Conservation (phyloP, 768 basidiomycete genomes). For the Gelatoporia subvermispora region DNA sequence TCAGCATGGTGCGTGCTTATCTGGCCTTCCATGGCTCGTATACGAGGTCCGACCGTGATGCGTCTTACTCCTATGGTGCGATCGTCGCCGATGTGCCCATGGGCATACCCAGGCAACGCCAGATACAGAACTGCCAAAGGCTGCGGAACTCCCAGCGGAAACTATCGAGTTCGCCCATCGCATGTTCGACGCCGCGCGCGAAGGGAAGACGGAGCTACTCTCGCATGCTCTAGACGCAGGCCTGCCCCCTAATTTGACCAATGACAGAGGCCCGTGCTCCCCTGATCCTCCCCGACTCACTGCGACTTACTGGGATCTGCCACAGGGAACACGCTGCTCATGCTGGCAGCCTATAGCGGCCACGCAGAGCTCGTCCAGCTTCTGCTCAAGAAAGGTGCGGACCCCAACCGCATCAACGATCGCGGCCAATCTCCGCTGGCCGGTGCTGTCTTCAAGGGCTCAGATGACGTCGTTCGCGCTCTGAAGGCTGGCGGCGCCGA, state of each 20-base stretch:
- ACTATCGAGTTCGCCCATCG: constrained; percentile 52
- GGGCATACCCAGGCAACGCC: no score
- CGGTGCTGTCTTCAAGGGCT: constrained; percentile 73
- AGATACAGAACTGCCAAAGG: no score
- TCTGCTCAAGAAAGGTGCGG: constrained; percentile 53
- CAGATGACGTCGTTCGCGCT: constrained; percentile 56
- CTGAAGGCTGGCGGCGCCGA: constrained; percentile 51
- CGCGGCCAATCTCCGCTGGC: constrained; percentile 68
- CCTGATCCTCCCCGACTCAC: not conserved
- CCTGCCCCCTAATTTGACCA: constrained; percentile 67
- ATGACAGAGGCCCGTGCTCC: constrained; percentile 50
- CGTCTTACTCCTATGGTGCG: no score
- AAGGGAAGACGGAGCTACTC: constrained; percentile 48
- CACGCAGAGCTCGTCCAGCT: constrained; percentile 48
- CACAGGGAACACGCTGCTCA: constrained; percentile 71
- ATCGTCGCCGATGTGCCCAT: no score
- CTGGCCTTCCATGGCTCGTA: no score
- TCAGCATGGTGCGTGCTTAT: no score
- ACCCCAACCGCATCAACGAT: constrained; percentile 69
- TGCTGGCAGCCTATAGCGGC: constrained; percentile 74
- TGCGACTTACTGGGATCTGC: no score
- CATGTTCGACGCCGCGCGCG: constrained; percentile 72
- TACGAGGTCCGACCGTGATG: no score
- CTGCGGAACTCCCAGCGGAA: constrained; percentile 25
- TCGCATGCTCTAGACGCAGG: constrained; percentile 62